These are phyloP conservation scores for Seiridium unicorne DNA, from an alignment of 2,329 filamentous ascomycete genomes.

Conservation along the genomic window DNA sequence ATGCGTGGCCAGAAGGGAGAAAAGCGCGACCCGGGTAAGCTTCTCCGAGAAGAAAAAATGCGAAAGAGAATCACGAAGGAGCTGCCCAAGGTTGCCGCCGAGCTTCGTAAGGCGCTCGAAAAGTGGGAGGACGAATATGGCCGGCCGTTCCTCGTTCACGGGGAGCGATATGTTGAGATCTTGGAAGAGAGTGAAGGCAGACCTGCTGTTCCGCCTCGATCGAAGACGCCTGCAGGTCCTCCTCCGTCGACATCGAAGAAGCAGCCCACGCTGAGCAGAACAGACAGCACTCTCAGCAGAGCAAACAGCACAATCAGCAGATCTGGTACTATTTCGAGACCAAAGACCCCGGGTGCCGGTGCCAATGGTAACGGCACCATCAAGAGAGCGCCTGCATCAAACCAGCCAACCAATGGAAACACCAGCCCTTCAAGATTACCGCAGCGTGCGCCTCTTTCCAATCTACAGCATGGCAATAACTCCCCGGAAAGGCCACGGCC, in stretches of 20 bases:
- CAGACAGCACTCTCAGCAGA: conserved; percentile 32
- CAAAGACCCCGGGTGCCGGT: conserved; percentile 56
- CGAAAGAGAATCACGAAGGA: conserved; percentile 96
- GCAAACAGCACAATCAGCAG: conserved; percentile 24
- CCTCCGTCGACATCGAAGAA: conserved; percentile 45
- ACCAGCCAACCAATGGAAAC: conserved; percentile 27
- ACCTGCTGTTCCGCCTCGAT: conserved; percentile 59
- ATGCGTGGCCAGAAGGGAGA: conserved; percentile 89
- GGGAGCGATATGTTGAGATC: conserved; percentile 84
- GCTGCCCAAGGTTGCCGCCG: conserved; percentile 82
- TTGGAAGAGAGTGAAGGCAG: conserved; percentile 64
- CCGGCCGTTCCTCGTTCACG: conserved; percentile 87
- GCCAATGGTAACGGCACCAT: conserved; percentile 23
- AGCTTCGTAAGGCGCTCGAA: conserved; percentile 80
- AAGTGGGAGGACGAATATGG: conserved; percentile 93
- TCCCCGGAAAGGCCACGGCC: conserved; percentile 71
- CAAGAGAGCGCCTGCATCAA: conserved; percentile 17
- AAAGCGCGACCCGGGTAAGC: conserved; percentile 88
- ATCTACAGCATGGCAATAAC: conserved; percentile 69
- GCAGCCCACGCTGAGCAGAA: conserved; percentile 30
- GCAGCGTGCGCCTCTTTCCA: conserved; percentile 66
- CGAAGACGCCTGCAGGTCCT: conserved; percentile 72
- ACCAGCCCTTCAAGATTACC: conserved; percentile 69
- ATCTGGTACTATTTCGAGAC: conserved; percentile 34
- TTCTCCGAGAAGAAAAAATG: conserved; percentile 97